Evolutionary conservation across 305 asterid species (phyloP), one percentile per base, ranked within the genome.

Genomic region (Fraxinus velutina): DNA sequence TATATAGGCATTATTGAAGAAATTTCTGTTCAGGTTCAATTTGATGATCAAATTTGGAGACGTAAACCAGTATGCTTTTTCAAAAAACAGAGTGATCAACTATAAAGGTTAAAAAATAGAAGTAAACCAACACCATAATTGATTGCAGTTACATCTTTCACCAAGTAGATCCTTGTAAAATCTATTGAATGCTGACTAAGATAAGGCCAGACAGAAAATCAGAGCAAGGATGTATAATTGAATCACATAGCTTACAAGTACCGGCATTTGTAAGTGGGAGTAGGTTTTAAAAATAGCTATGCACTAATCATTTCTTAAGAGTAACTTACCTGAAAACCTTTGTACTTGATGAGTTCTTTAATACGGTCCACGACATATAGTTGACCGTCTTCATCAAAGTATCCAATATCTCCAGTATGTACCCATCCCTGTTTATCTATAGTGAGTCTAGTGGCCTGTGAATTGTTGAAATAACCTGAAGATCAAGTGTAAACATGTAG

Each of bases 351-450:
- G 78, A 96, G 97, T 82, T 96, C 97, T 85, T 96, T 96, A 30
- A 96, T 90, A 47, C 97, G 93, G 83, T 96, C 99, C 84, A 96
- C 98, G 39, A 96, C 96, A 70, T 62, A 93, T 57, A 96, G 90
- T 75, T 88, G 94, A 74, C 99, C 99, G 34, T 88, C 92, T 42
- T 92, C 98, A 42, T 94, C 92, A 74, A 96, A 92, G 86, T 92
- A 93, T 78, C 99, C 99, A 80, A 96, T 93, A 90, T 96, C 99
- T 78, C 99, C 99, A 0, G 99, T 94, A 78, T 92, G 98, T n/a
- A 96, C 93, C 95, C 97, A 96, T 27, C 95, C 93, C 74, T 89
- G 94, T 85, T 87, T 93, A 89, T 95, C 99, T 71, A 94, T 92
- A 9, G 97, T 92, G 78, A 90, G 97, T 84, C 90, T 86, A 7